A percentile compares a stretch with the other conserved stretches of the same genome.
These are phyloP conservation scores for Clavispora santaluciae DNA, from an alignment of 805 yeast genomes.

Conservation along the genomic window DNA sequence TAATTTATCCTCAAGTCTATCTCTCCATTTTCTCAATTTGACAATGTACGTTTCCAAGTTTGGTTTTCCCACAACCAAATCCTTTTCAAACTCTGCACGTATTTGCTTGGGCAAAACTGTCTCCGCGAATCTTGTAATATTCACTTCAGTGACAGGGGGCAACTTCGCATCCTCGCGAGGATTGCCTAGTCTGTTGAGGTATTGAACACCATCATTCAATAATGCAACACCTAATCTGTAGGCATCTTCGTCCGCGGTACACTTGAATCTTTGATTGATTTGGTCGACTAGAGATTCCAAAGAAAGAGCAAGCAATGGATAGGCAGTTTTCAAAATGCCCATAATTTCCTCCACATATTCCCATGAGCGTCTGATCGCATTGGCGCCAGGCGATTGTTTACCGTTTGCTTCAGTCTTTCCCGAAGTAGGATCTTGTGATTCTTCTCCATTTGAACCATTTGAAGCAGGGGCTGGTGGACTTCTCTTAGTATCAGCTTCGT, in stretches of 20 bases:
- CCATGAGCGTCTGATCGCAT: constrained; percentile 68
- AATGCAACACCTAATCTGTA: constrained; percentile 89
- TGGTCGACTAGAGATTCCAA: constrained; percentile 95
- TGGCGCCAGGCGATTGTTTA: constrained; percentile 1
- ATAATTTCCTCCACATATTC: constrained; percentile 87
- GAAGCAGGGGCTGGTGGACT: not conserved
- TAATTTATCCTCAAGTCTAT: constrained; percentile 83
- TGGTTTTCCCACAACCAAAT: constrained; percentile 82
- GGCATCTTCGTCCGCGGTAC: constrained; percentile 93
- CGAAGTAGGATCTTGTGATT: not conserved
- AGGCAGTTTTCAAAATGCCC: constrained; percentile 94
- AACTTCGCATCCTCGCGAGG: constrained; percentile 85
- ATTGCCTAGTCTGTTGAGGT: constrained; percentile 76
- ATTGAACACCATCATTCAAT: constrained; percentile 89
- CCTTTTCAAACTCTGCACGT: constrained; percentile 85
- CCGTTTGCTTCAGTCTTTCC: not conserved
- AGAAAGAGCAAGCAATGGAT: constrained; percentile 87
- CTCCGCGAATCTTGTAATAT: constrained; percentile 84
- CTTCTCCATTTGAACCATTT: constrained; percentile 1
- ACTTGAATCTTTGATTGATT: constrained; percentile 87
- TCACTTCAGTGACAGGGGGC: constrained; percentile 88
- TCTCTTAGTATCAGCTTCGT: constrained; percentile 1
- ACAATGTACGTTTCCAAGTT: constrained; percentile 81
- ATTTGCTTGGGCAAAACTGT: constrained; percentile 86
- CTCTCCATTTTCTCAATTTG: constrained; percentile 87